Base-by-base conservation (phyloP, 305 asterid genomes). In the Ilex paraguariensis region DNA sequence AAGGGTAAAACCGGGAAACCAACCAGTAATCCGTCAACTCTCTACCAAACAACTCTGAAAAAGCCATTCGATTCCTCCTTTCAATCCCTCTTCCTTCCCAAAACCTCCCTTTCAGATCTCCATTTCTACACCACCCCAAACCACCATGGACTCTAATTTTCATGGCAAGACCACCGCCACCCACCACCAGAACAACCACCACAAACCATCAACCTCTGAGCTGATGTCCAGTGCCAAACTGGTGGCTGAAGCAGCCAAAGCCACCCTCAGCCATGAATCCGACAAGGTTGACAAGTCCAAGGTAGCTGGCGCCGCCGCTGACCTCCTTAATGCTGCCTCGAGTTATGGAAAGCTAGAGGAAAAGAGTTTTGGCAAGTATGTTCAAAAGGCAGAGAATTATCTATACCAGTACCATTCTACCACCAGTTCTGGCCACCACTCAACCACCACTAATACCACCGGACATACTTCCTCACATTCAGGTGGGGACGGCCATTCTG, bases 341-440 rank as follows among this genome's bases (percentile, higher is more conserved):
- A 67, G 70, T 14, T 87, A 90, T 61, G 97, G 84, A 7, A 90
- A 90, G 69, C 80, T 90, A 0, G 95, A 83, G 21, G 84, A 77
- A 48, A 77, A 73, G 58, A 87, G 85, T n/a, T 9, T 79, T n/a
- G 97, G 97, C 30, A 79, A 82, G 71, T 67, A 78, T 63, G 80
- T 78, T 42, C 90, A 75, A 3, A 84, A 87, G 72, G 97, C 97
- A 1, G 92, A 87, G 74, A 79, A 56, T 75, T 85, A 87, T 66
- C 88, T 90, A 70, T 87, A 87, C 69, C 39, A 75, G 58, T 84
- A 79, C 74, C 58, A 62, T 28, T 15, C 70, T 3, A 33, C 73
- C 30, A 57, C 46, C 9, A 12, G 4, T 44, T 44, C 49, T 7
- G 75, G 16, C 7, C 54, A 73, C 13, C 36, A 67, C 16, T 42